A percentile compares a stretch with the other conserved stretches of the same genome.
phyloP scores from a whole-genome alignment of 2,329 filamentous ascomycete genomes.

The Didymellaceae sp. region DNA sequence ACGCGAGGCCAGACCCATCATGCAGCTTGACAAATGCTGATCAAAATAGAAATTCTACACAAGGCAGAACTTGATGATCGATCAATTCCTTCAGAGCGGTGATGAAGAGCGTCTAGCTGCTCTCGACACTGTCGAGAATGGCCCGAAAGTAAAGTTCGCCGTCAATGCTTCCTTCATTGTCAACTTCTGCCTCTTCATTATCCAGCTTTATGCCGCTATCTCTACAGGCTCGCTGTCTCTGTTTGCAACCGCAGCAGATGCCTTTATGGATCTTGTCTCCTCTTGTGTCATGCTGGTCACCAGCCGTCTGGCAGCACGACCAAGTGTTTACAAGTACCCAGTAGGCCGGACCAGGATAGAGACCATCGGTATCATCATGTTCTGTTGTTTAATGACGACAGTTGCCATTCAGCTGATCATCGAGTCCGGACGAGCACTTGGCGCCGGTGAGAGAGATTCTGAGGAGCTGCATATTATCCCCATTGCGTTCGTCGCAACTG shows the following conservation, averaged over 20 bases:
- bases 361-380: constrained; percentile 70
- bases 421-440: constrained; percentile 63
- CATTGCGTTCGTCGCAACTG: constrained; percentile 61
- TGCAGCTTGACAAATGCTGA: constrained; percentile 5
- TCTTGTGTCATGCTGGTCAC: constrained; percentile 69
- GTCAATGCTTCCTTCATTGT: constrained; percentile 48
- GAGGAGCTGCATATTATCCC: constrained; percentile 61
- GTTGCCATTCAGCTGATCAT: constrained; percentile 68
- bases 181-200: constrained; percentile 60
- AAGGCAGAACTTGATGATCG: constrained; percentile 50
- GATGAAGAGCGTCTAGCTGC: constrained; percentile 62
- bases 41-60: constrained; percentile 48
- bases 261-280: constrained; percentile 70
- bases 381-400: constrained; percentile 71
- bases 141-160: constrained; percentile 48
- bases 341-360: constrained; percentile 69
- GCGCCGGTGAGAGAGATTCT: constrained; percentile 51
- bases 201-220: constrained; percentile 65
- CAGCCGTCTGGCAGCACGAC: constrained; percentile 63
- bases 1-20: not conserved
- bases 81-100: constrained; percentile 60
- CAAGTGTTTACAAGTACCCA: constrained; percentile 68
- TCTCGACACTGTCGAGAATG: constrained; percentile 59
- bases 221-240: constrained; percentile 67
- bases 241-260: constrained; percentile 70